Base-by-base conservation (phyloP, 768 basidiomycete species). In the Pisolithus tinctorius region DNA sequence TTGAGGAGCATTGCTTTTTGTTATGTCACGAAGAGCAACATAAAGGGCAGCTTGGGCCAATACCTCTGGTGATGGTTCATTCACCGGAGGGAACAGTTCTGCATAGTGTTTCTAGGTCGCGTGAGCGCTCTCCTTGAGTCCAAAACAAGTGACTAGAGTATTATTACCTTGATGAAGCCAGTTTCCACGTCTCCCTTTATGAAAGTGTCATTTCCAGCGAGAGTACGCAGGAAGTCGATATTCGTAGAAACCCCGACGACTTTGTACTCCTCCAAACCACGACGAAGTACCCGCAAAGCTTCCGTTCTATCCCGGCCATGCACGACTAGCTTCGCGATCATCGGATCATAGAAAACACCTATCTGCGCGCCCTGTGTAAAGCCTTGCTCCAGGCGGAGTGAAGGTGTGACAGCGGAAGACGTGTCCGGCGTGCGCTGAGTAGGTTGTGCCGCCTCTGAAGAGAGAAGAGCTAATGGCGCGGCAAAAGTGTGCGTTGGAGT, bases 171-270 rank as follows among this genome's bases (percentile, higher is more conserved):
- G 59, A 97, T 94, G 63, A 97, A 97, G 3, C 91, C 91, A 2
- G 93, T 95, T 62, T 96, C 93, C 10, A 97, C 80, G 52, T 93
- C 83, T 23, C 76, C 88, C 29, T 76, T 69, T 14, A 88, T 76
- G 63, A 97, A 97, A 2, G 86, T 78, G 38, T 75, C 58, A 62
- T 95, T 86, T 1, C 82, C 84, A 0, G 92, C 87, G 46, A 97
- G 75, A 0, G 74, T 76, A 45, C 85, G 74, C 54, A 97, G 70
- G 65, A 96, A 97, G 62, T 93, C 89, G 27, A 97, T 76, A 61
- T 97, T 97, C 5, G 93, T 95, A 10, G 88, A 81, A 11, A 94
- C 85, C 16, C 93, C 93, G 0, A 93, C 91, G 45, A 96, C 88
- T 60, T 85, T 82, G 63, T 95, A 97, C 56, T 93, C 85, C 48